Conservation (phyloP, 192 early-diverging fungal genomes). For the Podila verticillata region DNA sequence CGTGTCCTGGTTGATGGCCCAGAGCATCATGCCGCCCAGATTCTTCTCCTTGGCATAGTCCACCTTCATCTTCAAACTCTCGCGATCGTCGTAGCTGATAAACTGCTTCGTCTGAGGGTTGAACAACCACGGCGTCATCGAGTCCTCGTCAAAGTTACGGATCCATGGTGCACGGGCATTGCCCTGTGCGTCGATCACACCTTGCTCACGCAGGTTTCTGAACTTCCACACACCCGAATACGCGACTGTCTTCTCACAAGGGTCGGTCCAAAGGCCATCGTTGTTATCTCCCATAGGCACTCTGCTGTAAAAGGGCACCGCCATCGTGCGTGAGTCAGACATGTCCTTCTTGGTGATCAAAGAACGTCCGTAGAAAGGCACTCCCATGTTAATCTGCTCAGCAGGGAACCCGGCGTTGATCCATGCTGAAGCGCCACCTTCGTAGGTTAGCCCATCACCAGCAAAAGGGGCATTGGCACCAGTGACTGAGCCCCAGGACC, state of each 20-base stretch:
- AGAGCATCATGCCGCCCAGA: slow-evolving; percentile 74
- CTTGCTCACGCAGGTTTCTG: slow-evolving; percentile 68
- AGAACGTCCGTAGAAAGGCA: slow-evolving; percentile 71
- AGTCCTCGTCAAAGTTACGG: slow-evolving; percentile 67
- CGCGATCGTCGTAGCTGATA: slow-evolving; percentile 78
- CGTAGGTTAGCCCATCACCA: slow-evolving; percentile 47
- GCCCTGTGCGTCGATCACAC: slow-evolving; percentile 40
- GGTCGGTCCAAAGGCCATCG: slow-evolving; percentile 64
- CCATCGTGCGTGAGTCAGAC: slow-evolving; percentile 8
- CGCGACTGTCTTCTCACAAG: slow-evolving; percentile 56
- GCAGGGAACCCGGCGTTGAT: slow-evolving; percentile 65
- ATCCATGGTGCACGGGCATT: slow-evolving; percentile 67
- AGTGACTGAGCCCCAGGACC: slow-evolving; percentile 44
- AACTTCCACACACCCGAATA: slow-evolving; percentile 75
- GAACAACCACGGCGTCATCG: slow-evolving; percentile 79
- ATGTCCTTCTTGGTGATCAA: slow-evolving; percentile 26
- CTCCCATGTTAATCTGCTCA: slow-evolving; percentile 65
- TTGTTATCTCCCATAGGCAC: slow-evolving; percentile 62
- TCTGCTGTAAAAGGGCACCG: slow-evolving; percentile 41
- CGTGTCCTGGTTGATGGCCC: slow-evolving; percentile 73
- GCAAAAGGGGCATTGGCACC: slow-evolving; percentile 62
- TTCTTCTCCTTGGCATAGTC: slow-evolving; percentile 63
- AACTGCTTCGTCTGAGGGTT: slow-evolving; percentile 65
- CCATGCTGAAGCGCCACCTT: slow-evolving; percentile 65
- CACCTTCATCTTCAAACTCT: slow-evolving; percentile 66